Evolutionary conservation across 345 rosid species (phyloP).

Genomic region (Garcia nutans): DNA sequence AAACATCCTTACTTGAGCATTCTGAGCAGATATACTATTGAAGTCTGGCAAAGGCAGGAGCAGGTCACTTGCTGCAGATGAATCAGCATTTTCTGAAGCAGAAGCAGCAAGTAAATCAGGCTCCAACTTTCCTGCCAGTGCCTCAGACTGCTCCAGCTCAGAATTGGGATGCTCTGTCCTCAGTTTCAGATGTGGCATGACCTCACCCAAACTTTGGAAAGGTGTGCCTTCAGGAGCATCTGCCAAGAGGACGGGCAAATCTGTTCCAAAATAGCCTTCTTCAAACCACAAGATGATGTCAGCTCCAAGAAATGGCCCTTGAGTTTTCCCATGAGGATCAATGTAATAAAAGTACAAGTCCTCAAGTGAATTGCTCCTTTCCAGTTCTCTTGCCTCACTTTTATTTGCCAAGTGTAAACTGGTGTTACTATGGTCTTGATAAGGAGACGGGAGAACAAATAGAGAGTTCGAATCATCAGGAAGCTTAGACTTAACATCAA

Average conservation of each 20-base stretch:
- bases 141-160: slow-evolving; percentile 40
- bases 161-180: slow-evolving; percentile 23
- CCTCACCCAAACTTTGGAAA: slow-evolving; percentile 61
- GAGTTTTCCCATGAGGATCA: slow-evolving; percentile 83
- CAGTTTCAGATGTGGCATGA: slow-evolving; percentile 60
- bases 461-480: slow-evolving; percentile 51
- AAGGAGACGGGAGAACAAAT: slow-evolving; percentile 37
- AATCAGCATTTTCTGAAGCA: slow-evolving; percentile 32
- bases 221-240: slow-evolving; percentile 74
- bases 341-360: slow-evolving; percentile 68
- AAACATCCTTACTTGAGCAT: slow-evolving; percentile 35
- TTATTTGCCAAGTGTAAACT: slow-evolving; percentile 17
- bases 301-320: slow-evolving; percentile 80
- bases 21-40: slow-evolving; percentile 34
- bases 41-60: slow-evolving; percentile 30
- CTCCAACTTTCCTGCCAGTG: slow-evolving; percentile 40
- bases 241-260: slow-evolving; percentile 70
- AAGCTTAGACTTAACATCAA: slow-evolving; percentile 34
- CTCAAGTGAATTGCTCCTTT: slow-evolving; percentile 40
- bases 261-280: slow-evolving; percentile 87
- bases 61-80: slow-evolving; percentile 28
- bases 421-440: slow-evolving; percentile 25
- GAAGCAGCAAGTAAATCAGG: slow-evolving; percentile 39
- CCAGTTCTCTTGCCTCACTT: slow-evolving; percentile 25
- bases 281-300: slow-evolving; percentile 86